Evolutionary conservation across 163 green algal species (phyloP), one percentile per base, ranked within the genome.

Genomic region (Coccomyxa subellipsoidea): DNA sequence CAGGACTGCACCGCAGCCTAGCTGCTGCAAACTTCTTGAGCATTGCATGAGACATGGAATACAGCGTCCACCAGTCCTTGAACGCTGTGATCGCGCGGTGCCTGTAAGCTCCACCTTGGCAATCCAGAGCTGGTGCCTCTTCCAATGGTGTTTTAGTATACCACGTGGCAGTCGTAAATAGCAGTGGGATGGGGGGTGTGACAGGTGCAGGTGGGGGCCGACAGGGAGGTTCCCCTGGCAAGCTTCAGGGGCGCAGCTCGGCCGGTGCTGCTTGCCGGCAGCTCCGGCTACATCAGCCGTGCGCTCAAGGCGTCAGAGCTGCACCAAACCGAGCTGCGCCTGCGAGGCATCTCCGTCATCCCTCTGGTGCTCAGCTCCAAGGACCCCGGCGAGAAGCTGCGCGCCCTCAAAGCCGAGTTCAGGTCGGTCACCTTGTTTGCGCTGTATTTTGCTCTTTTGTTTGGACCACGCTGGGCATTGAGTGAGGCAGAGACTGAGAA

Each of bases 221-320:
- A 87, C 54, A 86, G 91, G 0, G 86, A 92, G 47, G 80, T 97
- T 34, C 91, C 94, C 6, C 89, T 97, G 75, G 83, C 91, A 9
- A 84, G 88, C 32, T 92, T 98, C 72, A 88, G 94, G 27, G 92
- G 93, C 71, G 86, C 85, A 35, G 85, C 92, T 0, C 89, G 94
- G 25, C 93, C 92, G 1, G 86, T 98, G 2, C 90, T 98, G 25
- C 77, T 97, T 7, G 88, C 90, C 12, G 95, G 95, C 69, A 93
- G 83, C 72, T 86, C 88, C 35, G 75, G 70, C 2, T 93, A 93
- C 38, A 83, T 98, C 47, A 85, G 89, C 38, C 85, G 85, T 37
- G 83, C 88, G 4, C 70, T 96, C 40, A 88, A 84, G 54, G 87
- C 85, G n/a, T 91, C 92, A 15, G 88, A 92, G 82, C 82, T 78